Percentiles rank a stretch among this genome's conserved stretches.
Evolutionary conservation across 805 yeast species (phyloP).

Genomic region (Cyberlindnera mrakii): DNA sequence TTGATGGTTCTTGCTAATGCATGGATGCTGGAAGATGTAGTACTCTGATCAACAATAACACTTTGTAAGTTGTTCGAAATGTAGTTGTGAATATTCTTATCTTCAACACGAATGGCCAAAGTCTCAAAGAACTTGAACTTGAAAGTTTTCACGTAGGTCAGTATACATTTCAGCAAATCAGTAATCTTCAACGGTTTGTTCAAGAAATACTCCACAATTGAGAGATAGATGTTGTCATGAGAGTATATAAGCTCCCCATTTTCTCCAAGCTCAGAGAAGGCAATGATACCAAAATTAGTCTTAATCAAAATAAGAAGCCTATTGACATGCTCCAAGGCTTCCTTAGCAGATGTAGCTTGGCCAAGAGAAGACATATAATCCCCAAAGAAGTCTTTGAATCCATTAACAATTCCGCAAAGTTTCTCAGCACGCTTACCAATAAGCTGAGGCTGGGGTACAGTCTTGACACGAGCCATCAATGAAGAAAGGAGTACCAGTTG

Average conservation of each 20-base stretch:
- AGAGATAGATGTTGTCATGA: constrained; percentile 9
- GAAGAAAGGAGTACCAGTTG: constrained; percentile 3
- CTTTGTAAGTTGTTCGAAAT: constrained; percentile 21
- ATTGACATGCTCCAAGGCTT: constrained; percentile 11
- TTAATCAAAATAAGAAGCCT: constrained; percentile 11
- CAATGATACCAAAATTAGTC: constrained; percentile 13
- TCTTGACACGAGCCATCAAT: constrained; percentile 5
- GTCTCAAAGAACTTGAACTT: constrained; percentile 14
- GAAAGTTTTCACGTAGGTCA: constrained; percentile 11
- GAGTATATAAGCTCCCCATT: constrained; percentile 2
- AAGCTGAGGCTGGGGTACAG: neutral
- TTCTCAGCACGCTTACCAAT: constrained; percentile 1
- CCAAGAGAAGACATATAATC: constrained; percentile 2
- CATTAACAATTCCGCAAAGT: neutral
- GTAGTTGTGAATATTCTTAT: constrained; percentile 5
- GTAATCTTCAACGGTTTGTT: constrained; percentile 6
- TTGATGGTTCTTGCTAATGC: constrained; percentile 10
- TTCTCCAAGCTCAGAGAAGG: constrained; percentile 1
- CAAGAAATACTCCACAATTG: constrained; percentile 4
- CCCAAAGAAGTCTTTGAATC: constrained; percentile 4
- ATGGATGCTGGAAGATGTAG: constrained; percentile 2
- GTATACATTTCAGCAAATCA: constrained; percentile 14
- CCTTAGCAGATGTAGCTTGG: neutral
- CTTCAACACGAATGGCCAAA: constrained; percentile 2
- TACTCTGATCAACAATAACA: constrained; percentile 10